phyloP scores from a whole-genome alignment of 1,284 basidiomycete genomes.

The Schizopora paradoxa region DNA sequence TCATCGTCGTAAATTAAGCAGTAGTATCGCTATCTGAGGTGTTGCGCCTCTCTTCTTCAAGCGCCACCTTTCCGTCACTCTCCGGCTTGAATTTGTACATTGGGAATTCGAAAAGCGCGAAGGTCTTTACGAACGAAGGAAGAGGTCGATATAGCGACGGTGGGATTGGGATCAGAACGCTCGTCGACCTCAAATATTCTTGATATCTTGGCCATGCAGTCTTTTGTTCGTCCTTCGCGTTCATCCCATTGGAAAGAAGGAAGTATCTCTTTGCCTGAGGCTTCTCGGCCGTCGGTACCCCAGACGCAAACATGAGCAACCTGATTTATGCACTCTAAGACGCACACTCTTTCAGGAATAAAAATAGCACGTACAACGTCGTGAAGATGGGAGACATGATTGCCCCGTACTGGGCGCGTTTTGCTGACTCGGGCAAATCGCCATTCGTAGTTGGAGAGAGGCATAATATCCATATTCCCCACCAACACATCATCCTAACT shows the following conservation, averaged over 20 bases:
- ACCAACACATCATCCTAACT: conserved; percentile 65
- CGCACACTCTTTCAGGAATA: neutral
- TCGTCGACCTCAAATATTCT: conserved; percentile 53
- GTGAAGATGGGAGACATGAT: conserved; percentile 64
- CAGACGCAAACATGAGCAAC: conserved; percentile 63
- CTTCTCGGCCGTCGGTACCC: conserved; percentile 70
- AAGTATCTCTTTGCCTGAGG: conserved; percentile 63
- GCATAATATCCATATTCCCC: conserved; percentile 66
- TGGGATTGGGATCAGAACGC: conserved; percentile 63
- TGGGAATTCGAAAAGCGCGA: conserved; percentile 58
- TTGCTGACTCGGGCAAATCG: conserved; percentile 34
- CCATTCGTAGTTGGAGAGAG: conserved; percentile 53
- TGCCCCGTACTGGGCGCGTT: conserved; percentile 52
- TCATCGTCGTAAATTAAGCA: too few species aligned
- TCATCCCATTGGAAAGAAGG: conserved; percentile 46
- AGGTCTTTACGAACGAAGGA: conserved; percentile 52
- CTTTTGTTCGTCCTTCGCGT: conserved; percentile 27
- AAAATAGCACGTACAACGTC: conserved; percentile 40
- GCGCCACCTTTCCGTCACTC: conserved; percentile 43
- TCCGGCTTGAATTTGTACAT: conserved; percentile 56
- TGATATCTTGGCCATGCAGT: conserved; percentile 54
- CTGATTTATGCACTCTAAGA: conserved; percentile 28
- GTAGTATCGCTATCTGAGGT: too few species aligned
- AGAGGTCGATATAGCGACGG: conserved; percentile 51
- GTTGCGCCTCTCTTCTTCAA: conserved; percentile 34